Evolutionary conservation across 805 yeast genomes (phyloP).

Genomic region (Yarrowia porcina): DNA sequence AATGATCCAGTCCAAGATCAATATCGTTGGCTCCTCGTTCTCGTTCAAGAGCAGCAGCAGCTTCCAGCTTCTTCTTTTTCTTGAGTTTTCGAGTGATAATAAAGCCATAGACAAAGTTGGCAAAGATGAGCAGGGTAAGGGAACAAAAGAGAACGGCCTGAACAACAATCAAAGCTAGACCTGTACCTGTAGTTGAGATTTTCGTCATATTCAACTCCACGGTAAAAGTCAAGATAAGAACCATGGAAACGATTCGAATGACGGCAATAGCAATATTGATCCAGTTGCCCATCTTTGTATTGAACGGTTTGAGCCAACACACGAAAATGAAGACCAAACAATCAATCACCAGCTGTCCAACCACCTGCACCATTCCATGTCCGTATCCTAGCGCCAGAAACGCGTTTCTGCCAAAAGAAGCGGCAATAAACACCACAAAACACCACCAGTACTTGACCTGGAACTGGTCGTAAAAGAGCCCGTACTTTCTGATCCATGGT

Average conservation of each 20-base stretch:
- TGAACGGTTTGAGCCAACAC: slow-evolving; percentile 35
- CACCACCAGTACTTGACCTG: slow-evolving; percentile 39
- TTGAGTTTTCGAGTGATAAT: slow-evolving; percentile 5
- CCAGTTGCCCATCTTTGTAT: slow-evolving; percentile 35
- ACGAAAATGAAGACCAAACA: slow-evolving; percentile 31
- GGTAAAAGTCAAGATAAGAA: slow-evolving; percentile 36
- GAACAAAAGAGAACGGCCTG: slow-evolving; percentile 35
- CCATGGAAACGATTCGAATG: slow-evolving; percentile 35
- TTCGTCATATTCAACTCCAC: slow-evolving; percentile 34
- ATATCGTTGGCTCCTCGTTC: slow-evolving; percentile 7
- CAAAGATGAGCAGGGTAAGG: slow-evolving; percentile 33
- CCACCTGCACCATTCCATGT: slow-evolving; percentile 37
- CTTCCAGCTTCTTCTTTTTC: slow-evolving; percentile 17
- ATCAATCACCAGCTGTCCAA: slow-evolving; percentile 38
- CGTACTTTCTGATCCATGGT: slow-evolving; percentile 37
- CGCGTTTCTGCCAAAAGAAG: slow-evolving; percentile 36
- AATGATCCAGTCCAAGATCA: slow-evolving; percentile 4
- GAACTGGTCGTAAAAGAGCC: slow-evolving; percentile 39
- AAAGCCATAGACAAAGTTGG: slow-evolving; percentile 22
- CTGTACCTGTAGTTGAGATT: slow-evolving; percentile 36
- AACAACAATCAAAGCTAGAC: slow-evolving; percentile 36
- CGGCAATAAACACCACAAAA: slow-evolving; percentile 33
- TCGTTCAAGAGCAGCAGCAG: slow-evolving; percentile 12
- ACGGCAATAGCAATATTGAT: slow-evolving; percentile 35
- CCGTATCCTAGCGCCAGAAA: slow-evolving; percentile 39